These are phyloP conservation scores for Suillus brevipes DNA, from an alignment of 768 basidiomycete genomes.

Conservation along the genomic window DNA sequence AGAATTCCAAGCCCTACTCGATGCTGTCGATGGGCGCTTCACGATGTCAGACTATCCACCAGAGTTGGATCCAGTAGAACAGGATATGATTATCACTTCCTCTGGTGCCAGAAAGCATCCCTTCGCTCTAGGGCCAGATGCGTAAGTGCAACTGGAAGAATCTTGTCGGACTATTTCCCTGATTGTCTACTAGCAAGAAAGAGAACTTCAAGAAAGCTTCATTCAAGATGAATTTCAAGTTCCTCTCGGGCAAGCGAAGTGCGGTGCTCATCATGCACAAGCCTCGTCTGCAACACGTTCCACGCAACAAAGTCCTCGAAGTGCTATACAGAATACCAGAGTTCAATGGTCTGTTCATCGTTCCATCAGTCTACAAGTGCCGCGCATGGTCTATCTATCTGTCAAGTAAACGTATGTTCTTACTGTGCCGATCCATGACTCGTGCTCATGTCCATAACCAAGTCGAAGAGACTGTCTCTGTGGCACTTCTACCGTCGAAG, in stretches of 20 bases:
- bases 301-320: conserved; percentile 23
- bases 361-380: conserved; percentile 32
- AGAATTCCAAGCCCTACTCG: conserved; percentile 19
- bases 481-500: conserved; percentile 22
- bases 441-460: neutral
- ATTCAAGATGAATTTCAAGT: conserved; percentile 36
- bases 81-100: conserved; percentile 25
- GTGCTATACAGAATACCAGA: conserved; percentile 24
- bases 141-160: conserved; percentile 20
- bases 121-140: conserved; percentile 13
- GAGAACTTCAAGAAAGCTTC: conserved; percentile 32
- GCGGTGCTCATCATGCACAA: conserved; percentile 35
- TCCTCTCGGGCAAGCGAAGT: conserved; percentile 27
- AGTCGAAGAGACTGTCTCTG: conserved; percentile 28
- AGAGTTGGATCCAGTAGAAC: conserved; percentile 18
- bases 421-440: neutral
- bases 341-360: conserved; percentile 31
- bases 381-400: conserved; percentile 37
- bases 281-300: conserved; percentile 26
- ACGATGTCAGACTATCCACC: conserved; percentile 19
- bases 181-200: conserved; percentile 7
- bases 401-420: conserved; percentile 26
- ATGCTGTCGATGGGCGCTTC: conserved; percentile 7
- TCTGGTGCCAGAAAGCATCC: conserved; percentile 18
- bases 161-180: neutral